Base-by-base conservation (phyloP, 768 basidiomycete genomes). In the Termitomyces sp. region DNA sequence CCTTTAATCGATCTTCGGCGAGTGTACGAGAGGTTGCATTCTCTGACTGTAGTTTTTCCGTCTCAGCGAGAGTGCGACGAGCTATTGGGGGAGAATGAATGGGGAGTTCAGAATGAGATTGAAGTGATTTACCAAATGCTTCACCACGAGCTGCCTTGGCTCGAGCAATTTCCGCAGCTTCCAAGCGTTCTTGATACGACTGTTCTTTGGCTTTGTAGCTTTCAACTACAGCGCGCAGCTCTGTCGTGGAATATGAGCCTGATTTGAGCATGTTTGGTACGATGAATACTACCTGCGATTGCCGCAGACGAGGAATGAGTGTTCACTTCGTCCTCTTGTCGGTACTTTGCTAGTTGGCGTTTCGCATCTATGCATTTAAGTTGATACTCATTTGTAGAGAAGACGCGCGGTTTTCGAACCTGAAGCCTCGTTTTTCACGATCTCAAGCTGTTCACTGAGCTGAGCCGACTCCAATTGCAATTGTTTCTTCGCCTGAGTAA, bases 71-170 rank as follows among this genome's bases (percentile, higher is more conserved):
- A 15, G 80, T 74, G 38, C 85, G 80, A 52, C 42, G 38, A 17
- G 41, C 55, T 65, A 59, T 59, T 26, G 31, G 28, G 28, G 15
- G 3, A 46, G 28, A 51, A 28, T 19, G 38, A n/a, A 28, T 14
- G 17, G 15, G 8, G 4, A n/a, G 26, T 12, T 38, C 15, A 50
- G 26, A 33, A 2, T 19, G 47, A 41, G 10, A 5, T 31, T 30
- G 8, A 14, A 51, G 8, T 23, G 37, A 38, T 74, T 51, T 57
- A 89, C 89, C 76, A 62, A 80, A 77, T 5, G 81, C 77, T 68
- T 89, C 89, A 3, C 79, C 80, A 15, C 85, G 80, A 47, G 82
- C 79, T 14, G 80, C 78, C 62, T 84, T 89, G 6, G 81, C 86
- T 46, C 81, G 76, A 7, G 81, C 83, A 50, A 89, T 82, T 64